phyloP scores from a whole-genome alignment of 2,329 filamentous ascomycete species.

The Truncatella angustata region DNA sequence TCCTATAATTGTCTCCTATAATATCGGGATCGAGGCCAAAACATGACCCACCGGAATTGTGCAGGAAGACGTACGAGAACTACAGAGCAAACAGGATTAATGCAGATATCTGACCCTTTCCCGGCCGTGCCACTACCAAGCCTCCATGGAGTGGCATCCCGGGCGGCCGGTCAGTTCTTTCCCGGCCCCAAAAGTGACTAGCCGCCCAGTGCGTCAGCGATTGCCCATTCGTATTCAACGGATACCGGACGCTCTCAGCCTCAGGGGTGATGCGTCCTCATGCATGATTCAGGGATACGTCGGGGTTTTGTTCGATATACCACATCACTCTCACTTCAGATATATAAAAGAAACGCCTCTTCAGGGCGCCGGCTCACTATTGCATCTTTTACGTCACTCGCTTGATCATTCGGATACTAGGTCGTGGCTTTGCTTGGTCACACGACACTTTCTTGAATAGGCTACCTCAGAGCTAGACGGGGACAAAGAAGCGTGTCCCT shows the following conservation, averaged over 20 bases:
- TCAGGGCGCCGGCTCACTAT: background rate
- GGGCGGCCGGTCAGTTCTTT: background rate
- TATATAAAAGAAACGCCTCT: no score
- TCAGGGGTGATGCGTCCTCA: no score
- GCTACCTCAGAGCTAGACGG: no score
- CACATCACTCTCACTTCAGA: no score
- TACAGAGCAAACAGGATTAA: background rate
- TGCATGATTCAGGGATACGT: no score
- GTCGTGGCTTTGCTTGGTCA: slow-evolving; percentile 1
- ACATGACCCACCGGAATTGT: background rate
- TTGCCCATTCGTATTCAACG: no score
- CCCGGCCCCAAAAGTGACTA: background rate
- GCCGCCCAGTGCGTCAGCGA: background rate
- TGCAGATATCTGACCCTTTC: background rate
- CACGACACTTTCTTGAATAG: no score
- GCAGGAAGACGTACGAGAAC: background rate
- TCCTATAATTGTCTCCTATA: no score
- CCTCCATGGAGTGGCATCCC: background rate
- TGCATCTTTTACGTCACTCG: background rate
- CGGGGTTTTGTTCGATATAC: no score
- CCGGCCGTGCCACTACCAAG: background rate
- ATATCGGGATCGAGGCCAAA: no score
- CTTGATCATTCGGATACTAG: background rate
- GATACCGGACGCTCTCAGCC: no score
- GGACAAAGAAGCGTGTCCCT: no score